phyloP scores from a whole-genome alignment of 352 stramenopile genomes.

The Plasmopara muralis region DNA sequence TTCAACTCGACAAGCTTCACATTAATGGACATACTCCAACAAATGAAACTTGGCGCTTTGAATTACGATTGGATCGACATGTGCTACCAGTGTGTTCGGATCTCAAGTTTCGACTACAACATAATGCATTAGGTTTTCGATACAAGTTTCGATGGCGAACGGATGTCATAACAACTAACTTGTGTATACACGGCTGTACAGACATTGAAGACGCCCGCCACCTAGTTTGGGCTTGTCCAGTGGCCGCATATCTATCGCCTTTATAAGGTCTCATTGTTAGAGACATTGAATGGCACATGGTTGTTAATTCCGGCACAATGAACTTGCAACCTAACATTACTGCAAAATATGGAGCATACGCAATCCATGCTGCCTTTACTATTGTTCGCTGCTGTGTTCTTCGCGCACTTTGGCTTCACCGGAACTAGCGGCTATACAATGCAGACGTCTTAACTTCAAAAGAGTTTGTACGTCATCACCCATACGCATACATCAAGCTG shows the following conservation, averaged over 20 bases:
- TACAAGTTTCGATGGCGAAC: background rate
- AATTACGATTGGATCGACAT: background rate
- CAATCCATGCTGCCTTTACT: background rate
- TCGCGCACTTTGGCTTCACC: slow-evolving; percentile 5
- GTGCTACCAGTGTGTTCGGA: background rate
- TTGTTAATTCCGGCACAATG: background rate
- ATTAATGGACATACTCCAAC: background rate
- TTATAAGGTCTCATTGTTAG: slow-evolving; percentile 1
- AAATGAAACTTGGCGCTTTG: background rate
- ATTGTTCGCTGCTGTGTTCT: slow-evolving; percentile 7
- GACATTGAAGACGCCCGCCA: slow-evolving; percentile 3
- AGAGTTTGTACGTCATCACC: background rate
- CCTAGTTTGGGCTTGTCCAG: slow-evolving; percentile 6
- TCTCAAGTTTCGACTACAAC: background rate
- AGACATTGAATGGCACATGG: background rate
- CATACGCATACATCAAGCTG: background rate
- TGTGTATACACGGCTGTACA: slow-evolving; percentile 4
- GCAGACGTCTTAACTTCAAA: background rate
- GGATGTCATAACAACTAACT: background rate
- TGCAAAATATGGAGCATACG: background rate
- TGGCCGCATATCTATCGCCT: slow-evolving; percentile 4
- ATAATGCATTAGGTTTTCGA: background rate
- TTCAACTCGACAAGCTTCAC: background rate
- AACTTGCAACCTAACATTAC: background rate
- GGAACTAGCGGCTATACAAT: slow-evolving; percentile 7